Evolutionary conservation across 73 alveolate genomes (phyloP).

Genomic region (Paramecium bursaria): DNA sequence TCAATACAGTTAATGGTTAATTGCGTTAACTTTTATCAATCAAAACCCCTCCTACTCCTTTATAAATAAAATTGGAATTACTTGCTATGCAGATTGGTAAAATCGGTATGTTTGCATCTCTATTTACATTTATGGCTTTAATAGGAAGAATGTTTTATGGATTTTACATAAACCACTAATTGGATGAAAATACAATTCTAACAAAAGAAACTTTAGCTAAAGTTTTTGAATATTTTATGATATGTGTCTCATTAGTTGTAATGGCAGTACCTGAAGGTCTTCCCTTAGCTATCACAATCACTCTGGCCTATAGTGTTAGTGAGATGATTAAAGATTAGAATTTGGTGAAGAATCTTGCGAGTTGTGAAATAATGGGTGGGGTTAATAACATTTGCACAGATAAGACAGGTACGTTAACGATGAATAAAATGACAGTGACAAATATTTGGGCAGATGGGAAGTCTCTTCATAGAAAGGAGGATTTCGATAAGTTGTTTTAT

Average conservation of each 20-base stretch:
- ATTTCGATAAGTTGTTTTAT: not conserved
- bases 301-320: slow-evolving; percentile 91
- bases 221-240: slow-evolving; percentile 72
- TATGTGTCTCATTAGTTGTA: slow-evolving; percentile 92
- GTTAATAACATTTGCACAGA: slow-evolving; percentile 93
- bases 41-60: slow-evolving; percentile 87
- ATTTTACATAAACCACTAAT: slow-evolving; percentile 64
- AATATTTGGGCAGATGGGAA: slow-evolving; percentile 55
- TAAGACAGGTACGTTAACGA: slow-evolving; percentile 95
- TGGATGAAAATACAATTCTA: slow-evolving; percentile 43
- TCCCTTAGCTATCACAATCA: slow-evolving; percentile 94
- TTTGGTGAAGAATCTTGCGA: slow-evolving; percentile 87
- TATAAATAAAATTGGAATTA: slow-evolving; percentile 84
- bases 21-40: slow-evolving; percentile 75
- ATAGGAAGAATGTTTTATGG: slow-evolving; percentile 66
- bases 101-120: slow-evolving; percentile 85
- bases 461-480: not conserved
- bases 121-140: slow-evolving; percentile 81
- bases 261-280: slow-evolving; percentile 97
- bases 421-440: slow-evolving; percentile 87
- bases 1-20: slow-evolving; percentile 71
- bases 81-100: slow-evolving; percentile 92
- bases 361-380: slow-evolving; percentile 97
- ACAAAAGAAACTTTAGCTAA: slow-evolving; percentile 57
- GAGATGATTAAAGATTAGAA: slow-evolving; percentile 89